Evolutionary conservation across 179 eudicot genomes (phyloP).

Genomic region (Beta lomatogona): DNA sequence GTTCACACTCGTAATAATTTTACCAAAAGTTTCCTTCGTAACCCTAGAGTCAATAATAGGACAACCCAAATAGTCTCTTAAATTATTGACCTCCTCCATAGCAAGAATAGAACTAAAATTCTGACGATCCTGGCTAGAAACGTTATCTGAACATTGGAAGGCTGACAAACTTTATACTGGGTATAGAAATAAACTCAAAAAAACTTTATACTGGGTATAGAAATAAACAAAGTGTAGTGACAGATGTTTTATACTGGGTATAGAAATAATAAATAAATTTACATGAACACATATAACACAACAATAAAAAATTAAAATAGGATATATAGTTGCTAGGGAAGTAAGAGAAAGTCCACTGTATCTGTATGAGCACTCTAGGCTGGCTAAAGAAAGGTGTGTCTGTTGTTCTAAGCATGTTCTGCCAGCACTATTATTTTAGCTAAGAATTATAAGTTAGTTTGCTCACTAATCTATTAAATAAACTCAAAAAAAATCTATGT

Average conservation of each 20-base stretch:
- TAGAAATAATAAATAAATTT: neutral
- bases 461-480: too few relatives aligned
- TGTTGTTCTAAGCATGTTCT: conserved; percentile 22
- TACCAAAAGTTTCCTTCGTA: too few relatives aligned
- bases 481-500: neutral
- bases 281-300: neutral
- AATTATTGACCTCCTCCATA: too few relatives aligned
- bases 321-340: neutral
- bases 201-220: too few relatives aligned
- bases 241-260: too few relatives aligned
- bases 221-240: neutral
- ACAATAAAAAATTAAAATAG: neutral
- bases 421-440: conserved; percentile 18
- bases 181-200: neutral
- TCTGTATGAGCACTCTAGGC: conserved; percentile 17
- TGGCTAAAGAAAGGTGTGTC: conserved; percentile 22
- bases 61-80: too few relatives aligned
- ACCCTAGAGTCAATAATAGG: too few relatives aligned
- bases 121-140: too few relatives aligned
- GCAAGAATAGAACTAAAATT: too few relatives aligned
- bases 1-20: too few relatives aligned
- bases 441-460: neutral
- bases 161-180: too few relatives aligned
- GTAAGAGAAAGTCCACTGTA: conserved; percentile 11
- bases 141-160: too few relatives aligned